Evolutionary conservation across 192 early-diverging fungal genomes (phyloP).

Genomic region (Cetraspora pellucida): DNA sequence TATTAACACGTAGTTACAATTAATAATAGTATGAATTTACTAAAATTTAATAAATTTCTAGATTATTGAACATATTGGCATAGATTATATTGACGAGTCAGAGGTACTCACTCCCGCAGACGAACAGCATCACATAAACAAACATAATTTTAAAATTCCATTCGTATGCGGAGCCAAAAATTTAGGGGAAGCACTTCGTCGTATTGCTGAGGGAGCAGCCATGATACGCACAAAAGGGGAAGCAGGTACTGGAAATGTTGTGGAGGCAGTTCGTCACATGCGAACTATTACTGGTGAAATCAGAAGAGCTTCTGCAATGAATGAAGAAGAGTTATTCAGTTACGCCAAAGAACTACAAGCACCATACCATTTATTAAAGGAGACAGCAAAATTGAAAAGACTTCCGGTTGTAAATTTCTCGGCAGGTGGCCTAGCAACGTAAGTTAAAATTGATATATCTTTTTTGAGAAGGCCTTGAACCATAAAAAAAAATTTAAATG

Average conservation of each 20-base stretch:
- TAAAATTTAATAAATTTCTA: conserved; percentile 32
- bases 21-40: neutral
- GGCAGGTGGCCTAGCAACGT: conserved; percentile 93
- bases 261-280: conserved; percentile 96
- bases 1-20: conserved; percentile 11
- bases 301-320: conserved; percentile 79
- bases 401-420: conserved; percentile 99
- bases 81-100: conserved; percentile 98
- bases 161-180: conserved; percentile 97
- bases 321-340: conserved; percentile 87
- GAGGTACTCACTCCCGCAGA: conserved; percentile 97
- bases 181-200: conserved; percentile 94
- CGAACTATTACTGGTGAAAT: conserved; percentile 88
- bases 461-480: no score
- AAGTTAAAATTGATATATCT: neutral
- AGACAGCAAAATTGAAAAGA: conserved; percentile 83
- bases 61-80: conserved; percentile 87
- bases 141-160: conserved; percentile 89
- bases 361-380: conserved; percentile 87
- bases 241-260: conserved; percentile 97
- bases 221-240: conserved; percentile 99
- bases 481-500: neutral
- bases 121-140: conserved; percentile 94
- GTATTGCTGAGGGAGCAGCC: conserved; percentile 96
- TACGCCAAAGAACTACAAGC: conserved; percentile 97